These are phyloP conservation scores for Marasmius tenuissimus DNA, from an alignment of 1,284 basidiomycete species.

Conservation along the genomic window DNA sequence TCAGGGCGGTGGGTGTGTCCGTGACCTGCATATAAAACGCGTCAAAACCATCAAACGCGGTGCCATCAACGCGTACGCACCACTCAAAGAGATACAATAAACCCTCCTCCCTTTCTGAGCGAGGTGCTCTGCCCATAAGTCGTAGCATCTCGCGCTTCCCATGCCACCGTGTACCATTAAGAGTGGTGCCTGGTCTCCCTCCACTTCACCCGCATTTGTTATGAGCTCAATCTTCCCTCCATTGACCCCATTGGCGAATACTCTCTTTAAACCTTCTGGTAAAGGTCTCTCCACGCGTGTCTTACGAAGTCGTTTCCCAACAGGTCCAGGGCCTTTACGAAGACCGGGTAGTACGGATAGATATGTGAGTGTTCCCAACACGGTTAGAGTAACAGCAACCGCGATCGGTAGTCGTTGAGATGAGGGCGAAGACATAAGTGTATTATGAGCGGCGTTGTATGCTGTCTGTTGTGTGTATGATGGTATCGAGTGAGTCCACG, in stretches of 20 bases:
- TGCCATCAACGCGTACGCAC: not conserved
- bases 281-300: not conserved
- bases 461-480: too few relatives aligned
- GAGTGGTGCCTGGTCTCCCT: not conserved
- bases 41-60: not conserved
- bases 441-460: too few relatives aligned
- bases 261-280: not conserved
- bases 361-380: not conserved
- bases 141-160: slow-evolving; percentile 7
- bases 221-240: slow-evolving; percentile 1
- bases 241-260: not conserved
- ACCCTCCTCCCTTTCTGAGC: not conserved
- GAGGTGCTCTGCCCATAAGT: not conserved
- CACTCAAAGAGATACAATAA: slow-evolving; percentile 1
- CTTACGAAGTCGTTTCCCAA: not conserved
- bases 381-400: not conserved
- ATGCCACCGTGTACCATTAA: slow-evolving; percentile 5
- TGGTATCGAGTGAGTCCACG: too few relatives aligned
- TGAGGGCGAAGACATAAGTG: not conserved
- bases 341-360: not conserved
- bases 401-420: not conserved
- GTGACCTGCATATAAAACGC: not conserved
- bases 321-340: not conserved
- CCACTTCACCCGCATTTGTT: not conserved
- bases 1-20: slow-evolving; percentile 2